Evolutionary conservation across 192 early-diverging fungal species (phyloP), one percentile per base, ranked within the genome.

Genomic region (Backusella morwellensis): DNA sequence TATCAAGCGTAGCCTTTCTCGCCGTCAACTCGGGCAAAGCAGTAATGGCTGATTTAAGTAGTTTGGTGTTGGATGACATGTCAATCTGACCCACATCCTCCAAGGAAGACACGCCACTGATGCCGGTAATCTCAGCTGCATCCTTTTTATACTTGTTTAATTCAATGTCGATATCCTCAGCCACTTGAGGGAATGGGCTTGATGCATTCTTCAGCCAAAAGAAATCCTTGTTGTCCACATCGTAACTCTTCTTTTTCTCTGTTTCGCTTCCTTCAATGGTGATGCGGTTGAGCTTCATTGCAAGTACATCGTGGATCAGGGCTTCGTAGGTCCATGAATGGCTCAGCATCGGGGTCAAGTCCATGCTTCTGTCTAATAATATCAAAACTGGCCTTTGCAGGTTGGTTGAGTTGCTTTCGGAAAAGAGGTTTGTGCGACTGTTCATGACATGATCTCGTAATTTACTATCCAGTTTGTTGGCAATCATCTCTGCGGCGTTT

Each of bases 241-340:
- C 96, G 77, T 95, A 97, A 23, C 86, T 87, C 77, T 93, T 96
- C 72, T 89, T 91, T 12, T 82, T 76, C 35, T 84, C 85, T 4
- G 90, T 95, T 67, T 92, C 85, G 34, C 93, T 92, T 82, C 92
- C 89, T 77, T 85, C 84, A 59, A 95, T 81, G 1, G 87, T 80
- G 66, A 99, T 90, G 44, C 95, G 89, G 80, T 98, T 98, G 41
- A 99, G 88, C 68, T 92, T 92, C 89, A 99, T 91, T 47, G 96
- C 95, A 44, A 97, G 89, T 3, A 99, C 88, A 81, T 99, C 98
- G 84, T 99, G 97, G 14, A 99, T 89, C 32, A 99, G 87, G 0
- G 96, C 94, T 75, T 97, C 93, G 82, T 99, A 99, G 0, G 97
- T 99, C 98, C 98, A 99, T 9, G 97, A 95, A 83, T 99, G 98